Evolutionary conservation across 2,329 filamentous ascomycete genomes (phyloP), one percentile per base, ranked within the genome.

Genomic region (Curvularia spicifera): DNA sequence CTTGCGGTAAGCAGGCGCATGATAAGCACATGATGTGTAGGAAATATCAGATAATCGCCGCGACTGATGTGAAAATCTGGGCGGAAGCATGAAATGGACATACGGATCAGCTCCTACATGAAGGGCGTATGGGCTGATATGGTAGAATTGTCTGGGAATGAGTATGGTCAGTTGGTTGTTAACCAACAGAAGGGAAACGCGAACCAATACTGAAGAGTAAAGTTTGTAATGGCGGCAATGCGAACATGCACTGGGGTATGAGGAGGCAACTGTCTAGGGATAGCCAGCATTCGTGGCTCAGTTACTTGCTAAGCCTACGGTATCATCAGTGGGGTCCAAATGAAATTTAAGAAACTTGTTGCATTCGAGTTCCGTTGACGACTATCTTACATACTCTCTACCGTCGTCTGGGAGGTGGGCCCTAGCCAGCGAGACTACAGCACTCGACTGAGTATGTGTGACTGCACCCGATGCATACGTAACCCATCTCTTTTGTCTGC

Each of bases 391-490:
- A 18, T 13, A 15, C 51, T 13, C n/a, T 22, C 22, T 28, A 1
- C 39, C n/a, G 13, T 20, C 13, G 12, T 20, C 15, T 24, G 9
- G 13, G 15, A 51, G 10, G 13, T 9, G 26, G 1, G 9, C 1
- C 24, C 46, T 54, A 61, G 18, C 47, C 43, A 26, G 46, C 52
- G 10, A 64, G 53, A 22, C 33, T 45, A 33, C 61, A 64, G 22
- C 61, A 64, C 7, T 51, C 50, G n/a, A 66, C 37, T 2, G 20
- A 44, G 31, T 63, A 63, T 13, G 26, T 35, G 51, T 65, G 60
- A 40, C 53, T 52, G 42, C 64, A 65, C 13, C 59, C 64, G 12
- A 63, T 51, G 46, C 61, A 66, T 8, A 59, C 26, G 20, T 61
- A 29, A 5, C 64, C 57, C 39, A 65, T 26, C 45, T 66, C 53